phyloP scores from a whole-genome alignment of 176 grass and related monocot species.

The Carex littledalei region DNA sequence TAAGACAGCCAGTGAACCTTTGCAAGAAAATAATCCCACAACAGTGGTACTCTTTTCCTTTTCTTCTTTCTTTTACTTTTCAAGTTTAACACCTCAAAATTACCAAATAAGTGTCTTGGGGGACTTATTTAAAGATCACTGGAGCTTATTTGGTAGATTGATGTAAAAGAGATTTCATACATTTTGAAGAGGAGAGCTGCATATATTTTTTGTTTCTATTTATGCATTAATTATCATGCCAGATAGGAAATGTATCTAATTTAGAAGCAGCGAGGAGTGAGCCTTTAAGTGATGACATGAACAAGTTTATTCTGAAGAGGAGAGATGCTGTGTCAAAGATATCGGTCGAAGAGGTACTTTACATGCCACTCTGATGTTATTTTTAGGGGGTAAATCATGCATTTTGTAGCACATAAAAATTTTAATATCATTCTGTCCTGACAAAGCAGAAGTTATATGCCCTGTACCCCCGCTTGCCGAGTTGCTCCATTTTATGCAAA shows the following conservation, averaged over 20 bases:
- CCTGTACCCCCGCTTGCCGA: neutral
- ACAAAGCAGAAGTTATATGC: neutral
- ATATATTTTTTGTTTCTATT: constrained; percentile 1
- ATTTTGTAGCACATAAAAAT: neutral
- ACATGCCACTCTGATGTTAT: neutral
- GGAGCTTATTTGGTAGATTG: neutral
- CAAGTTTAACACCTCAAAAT: neutral
- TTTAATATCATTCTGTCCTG: neutral
- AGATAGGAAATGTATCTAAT: neutral
- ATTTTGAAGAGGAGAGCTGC: constrained; percentile 3
- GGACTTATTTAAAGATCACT: neutral
- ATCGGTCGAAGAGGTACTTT: neutral
- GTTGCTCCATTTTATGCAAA: neutral
- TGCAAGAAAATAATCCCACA: neutral
- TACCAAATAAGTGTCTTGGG: neutral
- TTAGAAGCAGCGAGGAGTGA: neutral
- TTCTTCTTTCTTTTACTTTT: neutral
- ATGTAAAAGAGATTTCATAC: neutral
- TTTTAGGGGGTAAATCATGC: neutral
- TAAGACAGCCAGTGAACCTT: neutral
- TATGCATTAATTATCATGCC: neutral
- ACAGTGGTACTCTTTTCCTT: neutral
- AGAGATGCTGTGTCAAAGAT: constrained; percentile 6
- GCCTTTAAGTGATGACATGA: constrained; percentile 8
- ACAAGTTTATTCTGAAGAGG: constrained; percentile 13